Percentiles rank a stretch among this genome's conserved stretches.
phyloP scores from a whole-genome alignment of 805 yeast species.

The Pichia deserticola region DNA sequence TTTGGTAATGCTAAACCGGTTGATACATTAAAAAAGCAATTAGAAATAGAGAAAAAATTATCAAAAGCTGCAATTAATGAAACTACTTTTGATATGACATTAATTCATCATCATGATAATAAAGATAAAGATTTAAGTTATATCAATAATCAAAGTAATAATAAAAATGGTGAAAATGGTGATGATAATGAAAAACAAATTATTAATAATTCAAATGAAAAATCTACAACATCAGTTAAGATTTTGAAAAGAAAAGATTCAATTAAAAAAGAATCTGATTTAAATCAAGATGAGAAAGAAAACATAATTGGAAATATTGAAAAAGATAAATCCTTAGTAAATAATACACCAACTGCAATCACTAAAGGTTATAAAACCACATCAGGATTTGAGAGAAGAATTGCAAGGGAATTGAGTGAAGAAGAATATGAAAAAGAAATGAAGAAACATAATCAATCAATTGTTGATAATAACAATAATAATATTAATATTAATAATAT shows the following conservation, averaged over 20 bases:
- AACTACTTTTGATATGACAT: conserved; percentile 30
- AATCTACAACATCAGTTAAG: background rate
- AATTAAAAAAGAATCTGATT: background rate
- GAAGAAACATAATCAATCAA: background rate
- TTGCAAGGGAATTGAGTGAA: conserved; percentile 9
- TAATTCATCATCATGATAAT: conserved; percentile 7
- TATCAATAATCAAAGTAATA: no score
- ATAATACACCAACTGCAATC: background rate
- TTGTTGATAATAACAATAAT: background rate
- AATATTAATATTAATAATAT: no score
- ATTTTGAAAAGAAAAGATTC: background rate
- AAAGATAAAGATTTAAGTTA: background rate
- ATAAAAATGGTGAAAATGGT: no score
- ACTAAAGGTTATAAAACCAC: background rate
- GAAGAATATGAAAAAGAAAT: conserved; percentile 6
- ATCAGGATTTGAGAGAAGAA: conserved; percentile 5
- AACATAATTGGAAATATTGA: background rate
- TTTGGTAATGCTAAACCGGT: conserved; percentile 86
- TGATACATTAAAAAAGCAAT: conserved; percentile 58
- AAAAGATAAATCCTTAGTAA: no score
- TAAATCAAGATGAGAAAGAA: background rate
- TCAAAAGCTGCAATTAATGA: conserved; percentile 37
- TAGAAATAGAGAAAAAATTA: conserved; percentile 51
- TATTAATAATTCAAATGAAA: background rate
- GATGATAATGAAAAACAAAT: background rate